Base-by-base conservation (phyloP, 2,329 filamentous ascomycete genomes). In the Calonectria henricotiae region DNA sequence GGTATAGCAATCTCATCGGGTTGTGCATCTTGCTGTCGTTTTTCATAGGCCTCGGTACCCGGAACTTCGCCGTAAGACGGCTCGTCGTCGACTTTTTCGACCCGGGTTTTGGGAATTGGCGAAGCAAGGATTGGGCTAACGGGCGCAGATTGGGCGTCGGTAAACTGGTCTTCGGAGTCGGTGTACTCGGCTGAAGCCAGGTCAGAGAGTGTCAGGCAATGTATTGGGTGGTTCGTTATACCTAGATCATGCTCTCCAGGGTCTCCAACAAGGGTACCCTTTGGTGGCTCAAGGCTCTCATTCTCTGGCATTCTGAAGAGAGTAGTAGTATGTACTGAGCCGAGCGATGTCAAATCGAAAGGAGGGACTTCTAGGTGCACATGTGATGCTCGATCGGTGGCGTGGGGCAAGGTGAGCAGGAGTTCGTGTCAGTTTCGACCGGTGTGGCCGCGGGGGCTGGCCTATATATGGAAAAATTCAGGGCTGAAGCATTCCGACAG, bases 111-210 rank as follows among this genome's bases (percentile, higher is more conserved):
- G n/a, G 89, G 90, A 65, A 90, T 86, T 23, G 89, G 87, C 15
- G 88, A 88, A 71, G 79, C 81, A 46, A 80, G 77, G 6, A 80
- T 82, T 9, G 82, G 84, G 78, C 81, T 88, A 74, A 76, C 81
- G 68, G 78, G 84, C 67, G 81, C 86, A 39, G 89, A 91, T 65
- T 88, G 88, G 39, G 91, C 90, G 79, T 93, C 91, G 62, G 89
- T 92, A 80, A 91, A 93, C 82, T 92, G 91, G 74, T 93, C 91
- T 54, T 92, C 91, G 32, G 89, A 91, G 72, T 92, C 91, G 60
- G 90, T 91, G 35, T 84, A 85, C 70, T 88, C 88, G 82, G 80
- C 81, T 81, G 49, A 41, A 25, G 27, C 41, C 37, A 63, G 62
- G 75, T 82, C 72, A 83, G 79, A 67, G 71, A 17, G 32, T 35